phyloP scores from a whole-genome alignment of 768 basidiomycete species.

The Kwoniella dejecticola region DNA sequence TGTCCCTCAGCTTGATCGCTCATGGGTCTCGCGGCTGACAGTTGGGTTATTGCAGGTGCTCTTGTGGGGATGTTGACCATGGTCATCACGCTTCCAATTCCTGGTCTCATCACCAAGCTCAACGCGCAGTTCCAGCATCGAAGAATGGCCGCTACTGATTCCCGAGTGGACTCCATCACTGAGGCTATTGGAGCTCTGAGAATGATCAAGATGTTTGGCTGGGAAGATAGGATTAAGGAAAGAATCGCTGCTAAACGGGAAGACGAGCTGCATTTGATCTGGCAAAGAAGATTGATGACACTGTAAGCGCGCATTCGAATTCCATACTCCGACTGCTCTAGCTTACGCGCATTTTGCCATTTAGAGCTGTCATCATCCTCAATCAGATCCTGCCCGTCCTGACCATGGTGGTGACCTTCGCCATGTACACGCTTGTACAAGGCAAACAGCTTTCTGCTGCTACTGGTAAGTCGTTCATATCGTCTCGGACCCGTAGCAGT shows the following conservation, averaged over 20 bases:
- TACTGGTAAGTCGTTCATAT: slow-evolving; percentile 28
- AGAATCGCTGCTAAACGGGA: slow-evolving; percentile 65
- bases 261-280: slow-evolving; percentile 64
- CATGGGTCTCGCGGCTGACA: not conserved
- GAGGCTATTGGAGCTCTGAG: slow-evolving; percentile 60
- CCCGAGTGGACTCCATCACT: slow-evolving; percentile 65
- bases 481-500: not conserved
- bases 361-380: slow-evolving; percentile 30
- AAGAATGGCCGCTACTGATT: slow-evolving; percentile 65
- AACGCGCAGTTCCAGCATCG: slow-evolving; percentile 61
- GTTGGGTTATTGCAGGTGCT: slow-evolving; percentile 56
- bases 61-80: slow-evolving; percentile 65
- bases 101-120: slow-evolving; percentile 62
- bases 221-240: slow-evolving; percentile 60
- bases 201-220: slow-evolving; percentile 71
- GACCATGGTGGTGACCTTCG: slow-evolving; percentile 69
- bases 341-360: not conserved
- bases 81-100: slow-evolving; percentile 63
- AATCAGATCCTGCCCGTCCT: slow-evolving; percentile 67
- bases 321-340: no score
- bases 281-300: slow-evolving; percentile 62
- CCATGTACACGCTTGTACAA: slow-evolving; percentile 61
- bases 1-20: not conserved
- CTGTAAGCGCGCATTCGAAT: slow-evolving; percentile 57
- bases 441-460: slow-evolving; percentile 56